Percentiles rank a stretch among this genome's conserved stretches.
Conservation (phyloP, 352 stramenopile genomes). For the Blastocystis sp. region DNA sequence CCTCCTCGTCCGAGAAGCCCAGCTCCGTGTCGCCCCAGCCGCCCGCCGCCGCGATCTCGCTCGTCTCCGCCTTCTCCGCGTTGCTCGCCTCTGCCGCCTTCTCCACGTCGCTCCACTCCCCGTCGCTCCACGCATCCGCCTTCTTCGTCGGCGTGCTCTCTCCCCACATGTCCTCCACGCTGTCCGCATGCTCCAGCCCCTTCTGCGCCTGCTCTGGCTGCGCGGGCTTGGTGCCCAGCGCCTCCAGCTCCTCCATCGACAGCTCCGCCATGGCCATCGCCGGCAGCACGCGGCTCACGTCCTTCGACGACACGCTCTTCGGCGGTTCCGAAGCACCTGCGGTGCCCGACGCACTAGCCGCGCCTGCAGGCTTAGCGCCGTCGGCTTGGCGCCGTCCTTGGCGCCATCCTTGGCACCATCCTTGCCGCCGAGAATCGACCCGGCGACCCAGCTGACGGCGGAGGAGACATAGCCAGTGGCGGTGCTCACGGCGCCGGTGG, state of each 20-base stretch:
- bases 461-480: constrained; percentile 28
- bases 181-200: not conserved
- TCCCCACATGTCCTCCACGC: constrained; percentile 34
- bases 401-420: not conserved
- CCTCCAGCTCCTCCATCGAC: constrained; percentile 62
- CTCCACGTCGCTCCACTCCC: not conserved
- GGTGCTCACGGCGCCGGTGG: not conserved
- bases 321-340: not conserved
- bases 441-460: constrained; percentile 33
- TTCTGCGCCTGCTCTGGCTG: not conserved
- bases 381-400: too few relatives aligned
- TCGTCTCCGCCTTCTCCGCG: not conserved
- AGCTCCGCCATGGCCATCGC: not conserved
- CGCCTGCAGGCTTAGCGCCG: not conserved
- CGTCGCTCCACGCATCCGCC: not conserved
- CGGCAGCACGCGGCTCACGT: constrained; percentile 43
- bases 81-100: not conserved
- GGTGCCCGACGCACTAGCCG: not conserved
- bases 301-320: constrained; percentile 11
- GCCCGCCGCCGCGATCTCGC: not conserved
- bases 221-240: not conserved
- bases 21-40: constrained; percentile 42
- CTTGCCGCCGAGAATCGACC: constrained; percentile 14
- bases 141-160: not conserved
- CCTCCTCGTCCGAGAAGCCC: constrained; percentile 39